These are phyloP conservation scores for Didymella keratinophila DNA, from an alignment of 2,329 filamentous ascomycete genomes.

Conservation along the genomic window DNA sequence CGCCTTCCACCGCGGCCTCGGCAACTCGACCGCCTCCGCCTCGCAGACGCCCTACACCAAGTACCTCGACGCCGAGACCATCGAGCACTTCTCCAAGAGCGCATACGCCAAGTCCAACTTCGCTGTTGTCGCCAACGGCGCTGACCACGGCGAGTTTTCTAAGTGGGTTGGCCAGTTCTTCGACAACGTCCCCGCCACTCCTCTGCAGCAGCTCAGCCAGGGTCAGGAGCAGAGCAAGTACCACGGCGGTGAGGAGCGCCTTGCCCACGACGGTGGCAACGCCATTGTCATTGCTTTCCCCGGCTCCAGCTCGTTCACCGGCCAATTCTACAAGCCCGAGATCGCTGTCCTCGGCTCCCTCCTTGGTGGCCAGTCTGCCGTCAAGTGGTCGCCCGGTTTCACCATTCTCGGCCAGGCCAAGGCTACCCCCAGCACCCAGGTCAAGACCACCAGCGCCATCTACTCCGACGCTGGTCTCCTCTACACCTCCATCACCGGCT, in stretches of 20 bases:
- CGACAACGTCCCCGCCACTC: slow-evolving; percentile 67
- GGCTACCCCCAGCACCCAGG: slow-evolving; percentile 69
- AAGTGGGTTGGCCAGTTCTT: slow-evolving; percentile 98
- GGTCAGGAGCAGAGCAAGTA: slow-evolving; percentile 78
- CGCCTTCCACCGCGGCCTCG: slow-evolving; percentile 94
- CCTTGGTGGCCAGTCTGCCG: slow-evolving; percentile 85
- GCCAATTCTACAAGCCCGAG: slow-evolving; percentile 84
- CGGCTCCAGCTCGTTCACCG: slow-evolving; percentile 78
- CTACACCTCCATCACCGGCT: slow-evolving; percentile 79
- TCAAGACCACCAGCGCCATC: slow-evolving; percentile 77
- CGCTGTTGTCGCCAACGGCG: slow-evolving; percentile 88
- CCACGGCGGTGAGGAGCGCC: slow-evolving; percentile 93
- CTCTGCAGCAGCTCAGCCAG: slow-evolving; percentile 57
- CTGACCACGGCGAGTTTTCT: slow-evolving; percentile 74
- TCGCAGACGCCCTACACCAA: slow-evolving; percentile 75
- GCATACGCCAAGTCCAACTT: slow-evolving; percentile 92
- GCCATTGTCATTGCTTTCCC: slow-evolving; percentile 91
- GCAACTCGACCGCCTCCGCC: slow-evolving; percentile 76
- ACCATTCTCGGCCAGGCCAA: slow-evolving; percentile 83
- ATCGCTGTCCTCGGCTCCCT: slow-evolving; percentile 85
- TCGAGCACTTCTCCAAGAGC: slow-evolving; percentile 77
- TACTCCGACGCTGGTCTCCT: slow-evolving; percentile 97
- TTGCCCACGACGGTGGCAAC: slow-evolving; percentile 78
- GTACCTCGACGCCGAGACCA: slow-evolving; percentile 78
- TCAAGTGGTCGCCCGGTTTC: slow-evolving; percentile 97